Base-by-base conservation (phyloP, 441 rosid species). In the Mallotus japonicus region DNA sequence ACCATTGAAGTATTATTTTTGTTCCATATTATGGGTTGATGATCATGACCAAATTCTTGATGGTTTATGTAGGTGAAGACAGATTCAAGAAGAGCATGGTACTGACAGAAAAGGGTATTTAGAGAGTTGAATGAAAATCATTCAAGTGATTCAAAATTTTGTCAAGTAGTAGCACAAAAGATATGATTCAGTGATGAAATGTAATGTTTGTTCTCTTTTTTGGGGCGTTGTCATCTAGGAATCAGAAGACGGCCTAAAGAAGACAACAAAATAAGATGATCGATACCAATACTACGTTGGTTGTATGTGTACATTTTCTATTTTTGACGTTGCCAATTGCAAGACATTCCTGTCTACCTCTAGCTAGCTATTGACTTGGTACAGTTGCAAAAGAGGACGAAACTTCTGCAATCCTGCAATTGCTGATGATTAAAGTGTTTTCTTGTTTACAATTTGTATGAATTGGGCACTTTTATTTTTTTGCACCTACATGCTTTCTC, bases 81-180 rank as follows among this genome's bases (percentile, higher is more conserved):
- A 34, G 53, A 58, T 65, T 46, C 19, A 51, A 62, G 65, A 61
- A 65, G 65, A 20, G 19, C 20, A 8, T 32, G 32, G 57, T 71
- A 28, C 19, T 62, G 80, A 77, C 85, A 83, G 76, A 81, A 79
- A 78, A 14, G 62, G 74, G 85, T 54, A 79, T 79, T 73, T 75
- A 16, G 17, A 69, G 69, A 80, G 72, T 47, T 50, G 40, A 72
- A 37, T 15, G 63, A 14, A 14, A 28, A 22, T 22, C 14, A 32
- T 10, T 13, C 6, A 73, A 64, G 49, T n/a, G 55, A 74, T 74
- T 32, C 67, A 28, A 10, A 59, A 60, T 66, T 74, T 74, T 66
- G 72, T 67, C 76, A 24, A 28, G 44, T 24, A 65, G 56, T 20
- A 40, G 20, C 2, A 4, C 40, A 6, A 42, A 54, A 44, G 12